These are phyloP conservation scores for Emmonsiellopsis sp. DNA, from an alignment of 2,329 filamentous ascomycete species.

Conservation along the genomic window DNA sequence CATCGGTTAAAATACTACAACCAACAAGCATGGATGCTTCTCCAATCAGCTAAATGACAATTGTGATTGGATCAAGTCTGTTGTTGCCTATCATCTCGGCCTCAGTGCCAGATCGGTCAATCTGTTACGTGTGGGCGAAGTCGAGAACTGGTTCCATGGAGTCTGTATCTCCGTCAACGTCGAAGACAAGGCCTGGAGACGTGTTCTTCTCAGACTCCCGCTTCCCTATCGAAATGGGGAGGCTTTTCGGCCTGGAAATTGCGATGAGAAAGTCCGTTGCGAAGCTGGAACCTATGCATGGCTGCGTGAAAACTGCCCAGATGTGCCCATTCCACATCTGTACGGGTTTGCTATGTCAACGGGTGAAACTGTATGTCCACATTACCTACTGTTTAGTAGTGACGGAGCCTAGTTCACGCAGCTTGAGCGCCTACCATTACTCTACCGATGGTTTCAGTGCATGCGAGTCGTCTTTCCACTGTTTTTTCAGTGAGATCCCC, in stretches of 20 bases:
- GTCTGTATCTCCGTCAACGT: constrained; percentile 10
- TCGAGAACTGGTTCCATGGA: constrained; percentile 11
- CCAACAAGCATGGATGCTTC: constrained; percentile 4
- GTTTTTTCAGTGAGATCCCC: constrained; percentile 21
- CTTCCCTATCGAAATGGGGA: constrained; percentile 9
- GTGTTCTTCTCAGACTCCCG: constrained; percentile 7
- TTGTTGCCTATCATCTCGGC: constrained; percentile 7
- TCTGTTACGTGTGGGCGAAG: neutral
- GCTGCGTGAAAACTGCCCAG: constrained; percentile 6
- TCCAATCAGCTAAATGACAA: neutral
- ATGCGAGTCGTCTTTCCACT: constrained; percentile 19
- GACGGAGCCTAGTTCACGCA: neutral
- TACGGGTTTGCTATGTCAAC: constrained; percentile 8
- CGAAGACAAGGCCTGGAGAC: constrained; percentile 2
- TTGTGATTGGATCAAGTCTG: constrained; percentile 1
- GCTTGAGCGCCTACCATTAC: neutral
- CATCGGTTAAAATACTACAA: constrained; percentile 3
- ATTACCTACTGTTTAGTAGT: neutral
- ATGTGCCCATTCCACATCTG: constrained; percentile 7
- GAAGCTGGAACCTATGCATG: constrained; percentile 11
- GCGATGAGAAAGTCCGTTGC: constrained; percentile 12
- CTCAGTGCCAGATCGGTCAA: constrained; percentile 2
- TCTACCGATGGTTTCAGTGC: neutral
- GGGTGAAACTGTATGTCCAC: neutral
- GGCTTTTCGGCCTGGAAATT: constrained; percentile 2